Conservation (phyloP, 2,329 filamentous ascomycete genomes). For the Phialocephala subalpina region DNA sequence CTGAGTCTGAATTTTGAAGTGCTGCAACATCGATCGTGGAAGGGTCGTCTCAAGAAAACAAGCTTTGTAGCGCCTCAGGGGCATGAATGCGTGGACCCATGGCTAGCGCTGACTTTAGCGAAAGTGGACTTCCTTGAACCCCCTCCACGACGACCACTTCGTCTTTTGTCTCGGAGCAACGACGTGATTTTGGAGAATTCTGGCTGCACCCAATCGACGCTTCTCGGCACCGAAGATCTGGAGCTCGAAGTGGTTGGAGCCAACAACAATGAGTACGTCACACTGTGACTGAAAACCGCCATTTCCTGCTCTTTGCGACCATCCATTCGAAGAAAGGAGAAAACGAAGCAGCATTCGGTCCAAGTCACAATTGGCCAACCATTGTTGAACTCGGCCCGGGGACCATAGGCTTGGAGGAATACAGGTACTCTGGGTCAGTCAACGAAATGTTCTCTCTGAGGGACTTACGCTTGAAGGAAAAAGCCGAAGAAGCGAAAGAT, state of each 20-base stretch:
- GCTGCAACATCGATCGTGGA: background rate
- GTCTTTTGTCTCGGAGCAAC: background rate
- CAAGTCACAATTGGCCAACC: background rate
- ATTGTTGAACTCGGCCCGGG: background rate
- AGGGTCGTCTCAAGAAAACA: slow-evolving; percentile 9
- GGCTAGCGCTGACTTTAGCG: background rate
- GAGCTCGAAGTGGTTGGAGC: background rate
- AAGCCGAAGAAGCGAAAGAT: background rate
- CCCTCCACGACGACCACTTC: background rate
- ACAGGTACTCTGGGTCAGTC: background rate
- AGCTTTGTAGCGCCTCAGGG: slow-evolving; percentile 12
- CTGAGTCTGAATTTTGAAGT: background rate
- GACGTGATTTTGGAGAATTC: too few species aligned
- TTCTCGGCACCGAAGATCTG: background rate
- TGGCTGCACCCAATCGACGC: background rate
- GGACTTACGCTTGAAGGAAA: background rate
- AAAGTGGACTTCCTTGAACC: background rate
- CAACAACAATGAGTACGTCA: background rate
- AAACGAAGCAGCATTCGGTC: background rate
- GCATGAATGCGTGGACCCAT: slow-evolving; percentile 7
- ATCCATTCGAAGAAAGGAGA: background rate
- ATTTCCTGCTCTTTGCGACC: too few species aligned
- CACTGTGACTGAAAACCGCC: too few species aligned
- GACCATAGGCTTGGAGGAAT: background rate
- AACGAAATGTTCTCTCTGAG: background rate